Base-by-base conservation (phyloP, 306 rosid genomes). In the Trichosanthes truncata region DNA sequence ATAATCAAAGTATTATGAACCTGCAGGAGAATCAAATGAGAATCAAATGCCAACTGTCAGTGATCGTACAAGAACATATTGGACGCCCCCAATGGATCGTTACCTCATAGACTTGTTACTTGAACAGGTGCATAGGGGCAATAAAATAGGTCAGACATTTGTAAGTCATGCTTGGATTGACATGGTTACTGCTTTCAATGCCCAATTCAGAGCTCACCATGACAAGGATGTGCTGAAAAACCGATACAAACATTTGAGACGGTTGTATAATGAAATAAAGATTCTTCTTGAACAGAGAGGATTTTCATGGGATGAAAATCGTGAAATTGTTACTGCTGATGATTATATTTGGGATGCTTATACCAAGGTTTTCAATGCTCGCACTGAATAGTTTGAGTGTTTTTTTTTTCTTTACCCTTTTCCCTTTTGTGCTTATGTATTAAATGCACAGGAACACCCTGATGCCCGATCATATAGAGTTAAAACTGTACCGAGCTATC, bases 81-180 rank as follows among this genome's bases (percentile, higher is more conserved):
- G 97, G 97, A 92, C 91, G 29, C 91, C 93, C 26, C 90, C 93
- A 25, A 89, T 90, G 97, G 97, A 92, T 74, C 90, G 77, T 31
- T 86, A 82, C 82, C 82, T 92, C 84, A 86, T 89, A 46, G 93
- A 92, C 76, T 86, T 90, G 86, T 83, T 92, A 67, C 80, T 83
- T 61, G 90, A 90, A 77, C 94, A 92, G 81, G 89, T 84, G 66
- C 84, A 88, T 43, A 80, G 78, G 76, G 94, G 93, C 79, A 90
- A 90, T 67, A 92, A 85, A 84, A 84, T 87, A 18, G 94, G 93
- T 66, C 91, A 86, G 69, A 86, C 93, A 49, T 92, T 92, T 85
- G 81, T 85, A 73, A 80, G 88, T 76, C 94, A 82, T 84, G 93
- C 97, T 74, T 92, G 97, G 97, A 84, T 69, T 69, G 88, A 85